These are phyloP conservation scores for Pleochaeta shiraiana DNA, from an alignment of 2,329 filamentous ascomycete species.

Conservation along the genomic window DNA sequence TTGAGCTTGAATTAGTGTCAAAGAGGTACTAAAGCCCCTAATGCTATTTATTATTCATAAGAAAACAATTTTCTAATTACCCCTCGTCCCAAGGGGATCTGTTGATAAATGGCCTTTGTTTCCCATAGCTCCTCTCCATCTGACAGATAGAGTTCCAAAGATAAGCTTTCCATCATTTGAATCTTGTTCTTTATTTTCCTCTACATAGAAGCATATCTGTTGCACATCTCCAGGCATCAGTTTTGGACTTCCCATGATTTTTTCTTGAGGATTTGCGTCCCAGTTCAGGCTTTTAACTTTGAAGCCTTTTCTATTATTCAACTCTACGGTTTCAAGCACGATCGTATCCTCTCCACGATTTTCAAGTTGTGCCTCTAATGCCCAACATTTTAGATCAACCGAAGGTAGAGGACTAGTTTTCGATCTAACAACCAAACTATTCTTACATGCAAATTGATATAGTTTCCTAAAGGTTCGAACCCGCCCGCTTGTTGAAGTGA, in stretches of 20 bases:
- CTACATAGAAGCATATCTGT: slow-evolving; percentile 40
- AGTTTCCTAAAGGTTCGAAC: slow-evolving; percentile 81
- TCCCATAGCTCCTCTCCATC: slow-evolving; percentile 80
- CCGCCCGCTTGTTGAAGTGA: slow-evolving; percentile 43
- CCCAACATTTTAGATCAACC: slow-evolving; percentile 28
- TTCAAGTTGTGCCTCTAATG: slow-evolving; percentile 85
- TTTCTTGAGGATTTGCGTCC: slow-evolving; percentile 19
- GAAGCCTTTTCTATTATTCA: slow-evolving; percentile 31
- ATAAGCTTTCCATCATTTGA: slow-evolving; percentile 35
- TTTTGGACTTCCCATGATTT: slow-evolving; percentile 31
- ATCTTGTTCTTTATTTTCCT: slow-evolving; percentile 19
- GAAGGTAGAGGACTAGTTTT: slow-evolving; percentile 42
- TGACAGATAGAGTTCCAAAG: slow-evolving; percentile 65
- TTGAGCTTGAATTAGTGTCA: no score
- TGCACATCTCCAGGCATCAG: slow-evolving; percentile 40
- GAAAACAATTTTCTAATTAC: slow-evolving; percentile 6
- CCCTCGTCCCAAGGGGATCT: slow-evolving; percentile 46
- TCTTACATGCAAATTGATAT: slow-evolving; percentile 90
- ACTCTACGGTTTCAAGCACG: slow-evolving; percentile 43
- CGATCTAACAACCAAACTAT: slow-evolving; percentile 72
- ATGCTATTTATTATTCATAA: no score
- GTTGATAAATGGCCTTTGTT: slow-evolving; percentile 75
- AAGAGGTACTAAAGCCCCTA: no score
- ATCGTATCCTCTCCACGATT: slow-evolving; percentile 76
- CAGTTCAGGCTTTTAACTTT: slow-evolving; percentile 34